These are phyloP conservation scores for Umbelopsis sp. DNA, from an alignment of 192 early-diverging fungal species.

Conservation along the genomic window DNA sequence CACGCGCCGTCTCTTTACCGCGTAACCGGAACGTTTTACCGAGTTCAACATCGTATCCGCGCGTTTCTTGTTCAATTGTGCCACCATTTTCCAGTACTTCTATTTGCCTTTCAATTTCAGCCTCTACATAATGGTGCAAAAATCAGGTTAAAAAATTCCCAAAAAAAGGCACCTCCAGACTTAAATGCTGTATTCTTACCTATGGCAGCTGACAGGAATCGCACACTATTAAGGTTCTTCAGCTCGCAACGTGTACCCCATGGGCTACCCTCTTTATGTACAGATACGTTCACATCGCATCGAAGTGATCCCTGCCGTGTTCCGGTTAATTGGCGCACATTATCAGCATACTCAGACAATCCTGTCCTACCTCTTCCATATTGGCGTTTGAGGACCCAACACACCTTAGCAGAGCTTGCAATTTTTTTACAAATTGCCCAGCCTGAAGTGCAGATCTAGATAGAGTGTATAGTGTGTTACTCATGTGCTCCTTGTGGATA, in stretches of 20 bases:
- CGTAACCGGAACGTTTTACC: constrained; percentile 69
- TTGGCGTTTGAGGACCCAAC: constrained; percentile 73
- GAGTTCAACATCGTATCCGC: constrained; percentile 70
- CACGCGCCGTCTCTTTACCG: constrained; percentile 82
- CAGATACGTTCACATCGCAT: constrained; percentile 94
- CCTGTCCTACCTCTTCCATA: constrained; percentile 86
- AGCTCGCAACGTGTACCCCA: constrained; percentile 74
- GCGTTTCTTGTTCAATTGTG: constrained; percentile 70
- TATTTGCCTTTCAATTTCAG: constrained; percentile 82
- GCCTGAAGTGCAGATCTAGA: constrained; percentile 71
- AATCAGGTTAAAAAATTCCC: neutral
- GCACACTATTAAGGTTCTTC: constrained; percentile 81
- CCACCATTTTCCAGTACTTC: constrained; percentile 54
- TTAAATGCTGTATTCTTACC: constrained; percentile 42
- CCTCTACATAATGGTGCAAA: constrained; percentile 45
- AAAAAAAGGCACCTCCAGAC: too few relatives aligned
- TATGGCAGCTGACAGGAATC: constrained; percentile 66
- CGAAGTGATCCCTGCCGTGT: constrained; percentile 88
- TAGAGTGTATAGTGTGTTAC: neutral
- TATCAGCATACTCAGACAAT: too few relatives aligned
- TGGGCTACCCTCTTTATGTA: constrained; percentile 52
- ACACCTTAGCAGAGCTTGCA: constrained; percentile 73
- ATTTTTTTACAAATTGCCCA: constrained; percentile 71
- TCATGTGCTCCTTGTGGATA: too few relatives aligned
- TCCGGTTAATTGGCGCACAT: too few relatives aligned